Percentiles rank a stretch among this genome's conserved stretches.
These are phyloP conservation scores for Apiosordaria backusii DNA, from an alignment of 495 filamentous ascomycete species.

Conservation along the genomic window DNA sequence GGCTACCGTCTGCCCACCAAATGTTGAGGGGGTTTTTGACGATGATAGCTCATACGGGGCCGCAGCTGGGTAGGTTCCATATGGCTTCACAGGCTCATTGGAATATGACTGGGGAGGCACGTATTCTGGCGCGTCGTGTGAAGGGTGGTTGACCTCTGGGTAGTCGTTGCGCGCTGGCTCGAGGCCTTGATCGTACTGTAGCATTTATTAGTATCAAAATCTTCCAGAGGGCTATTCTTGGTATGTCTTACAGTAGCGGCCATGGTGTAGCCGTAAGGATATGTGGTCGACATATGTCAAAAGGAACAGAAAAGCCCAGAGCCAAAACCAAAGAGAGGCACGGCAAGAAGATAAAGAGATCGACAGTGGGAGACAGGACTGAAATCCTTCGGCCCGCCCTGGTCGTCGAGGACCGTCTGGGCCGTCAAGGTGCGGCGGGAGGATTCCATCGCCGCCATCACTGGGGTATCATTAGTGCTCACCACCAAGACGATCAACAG, in stretches of 20 bases:
- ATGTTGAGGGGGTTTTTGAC: slow-evolving; percentile 5
- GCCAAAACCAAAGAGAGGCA: background rate
- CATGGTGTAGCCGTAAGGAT: slow-evolving; percentile 24
- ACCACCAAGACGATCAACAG: background rate
- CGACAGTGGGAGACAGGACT: background rate
- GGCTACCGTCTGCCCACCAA: slow-evolving; percentile 14
- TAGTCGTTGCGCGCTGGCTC: slow-evolving; percentile 38
- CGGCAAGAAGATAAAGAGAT: background rate
- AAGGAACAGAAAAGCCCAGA: background rate
- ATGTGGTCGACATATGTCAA: slow-evolving; percentile 17
- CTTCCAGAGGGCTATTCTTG: background rate
- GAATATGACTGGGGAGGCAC: background rate
- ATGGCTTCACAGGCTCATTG: background rate
- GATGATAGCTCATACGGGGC: background rate
- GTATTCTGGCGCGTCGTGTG: background rate
- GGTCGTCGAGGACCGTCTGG: background rate
- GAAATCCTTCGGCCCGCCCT: background rate
- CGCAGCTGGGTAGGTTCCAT: slow-evolving; percentile 2
- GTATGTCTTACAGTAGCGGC: slow-evolving; percentile 21
- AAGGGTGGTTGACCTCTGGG: slow-evolving; percentile 32
- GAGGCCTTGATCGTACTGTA: slow-evolving; percentile 36
- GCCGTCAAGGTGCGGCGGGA: background rate
- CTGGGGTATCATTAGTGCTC: background rate
- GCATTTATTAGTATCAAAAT: slow-evolving; percentile 7
- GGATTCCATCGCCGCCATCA: background rate